Percentiles rank a stretch among this genome's conserved stretches.
Evolutionary conservation across 2,329 filamentous ascomycete species (phyloP).

Genomic region (Periconia macrospinosa): DNA sequence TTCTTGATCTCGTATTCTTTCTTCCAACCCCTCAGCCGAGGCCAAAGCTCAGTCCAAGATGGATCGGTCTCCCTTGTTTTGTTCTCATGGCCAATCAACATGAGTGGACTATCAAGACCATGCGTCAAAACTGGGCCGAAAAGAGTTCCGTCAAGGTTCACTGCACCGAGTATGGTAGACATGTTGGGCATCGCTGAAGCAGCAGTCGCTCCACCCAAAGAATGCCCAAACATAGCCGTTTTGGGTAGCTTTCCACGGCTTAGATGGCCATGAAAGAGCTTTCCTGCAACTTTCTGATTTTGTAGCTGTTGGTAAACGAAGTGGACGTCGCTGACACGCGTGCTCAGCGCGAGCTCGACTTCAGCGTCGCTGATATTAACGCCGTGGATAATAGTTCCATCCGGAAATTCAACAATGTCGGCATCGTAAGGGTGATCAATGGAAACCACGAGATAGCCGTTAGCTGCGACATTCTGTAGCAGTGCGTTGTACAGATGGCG

Average conservation of each 20-base stretch:
- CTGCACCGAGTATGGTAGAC: constrained; percentile 24
- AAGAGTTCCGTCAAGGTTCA: constrained; percentile 42
- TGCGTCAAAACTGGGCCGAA: constrained; percentile 21
- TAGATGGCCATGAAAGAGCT: constrained; percentile 11
- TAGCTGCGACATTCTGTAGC: constrained; percentile 50
- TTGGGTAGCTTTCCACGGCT: neutral
- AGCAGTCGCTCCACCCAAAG: constrained; percentile 39
- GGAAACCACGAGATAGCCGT: constrained; percentile 52
- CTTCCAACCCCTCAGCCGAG: constrained; percentile 26
- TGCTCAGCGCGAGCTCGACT: constrained; percentile 20
- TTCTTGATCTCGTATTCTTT: constrained; percentile 27
- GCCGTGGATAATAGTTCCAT: constrained; percentile 39
- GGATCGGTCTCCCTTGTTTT: constrained; percentile 31
- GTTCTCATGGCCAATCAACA: constrained; percentile 30
- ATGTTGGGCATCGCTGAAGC: constrained; percentile 16
- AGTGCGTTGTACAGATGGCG: constrained; percentile 49
- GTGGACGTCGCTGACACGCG: constrained; percentile 24
- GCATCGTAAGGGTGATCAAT: constrained; percentile 57
- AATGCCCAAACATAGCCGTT: constrained; percentile 37
- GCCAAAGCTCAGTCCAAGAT: constrained; percentile 28
- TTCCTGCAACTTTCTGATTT: constrained; percentile 9
- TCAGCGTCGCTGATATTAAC: constrained; percentile 25
- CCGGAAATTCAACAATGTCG: constrained; percentile 53
- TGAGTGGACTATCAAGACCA: constrained; percentile 21
- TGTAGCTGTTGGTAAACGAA: constrained; percentile 24